Conservation (phyloP, 768 basidiomycete genomes). For the Mrakia frigida region DNA sequence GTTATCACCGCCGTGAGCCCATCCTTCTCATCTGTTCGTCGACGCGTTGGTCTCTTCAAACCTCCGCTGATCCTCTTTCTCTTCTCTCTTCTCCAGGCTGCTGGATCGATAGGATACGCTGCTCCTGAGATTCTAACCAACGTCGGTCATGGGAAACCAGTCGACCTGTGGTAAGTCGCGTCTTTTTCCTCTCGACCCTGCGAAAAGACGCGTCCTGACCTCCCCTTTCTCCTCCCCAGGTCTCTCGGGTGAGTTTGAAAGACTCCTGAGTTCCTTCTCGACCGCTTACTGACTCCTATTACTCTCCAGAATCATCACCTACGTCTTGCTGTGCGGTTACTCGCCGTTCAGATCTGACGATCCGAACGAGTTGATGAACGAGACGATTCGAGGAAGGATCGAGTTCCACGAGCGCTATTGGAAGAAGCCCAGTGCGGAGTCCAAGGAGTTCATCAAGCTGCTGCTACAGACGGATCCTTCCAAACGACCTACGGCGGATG, state of each 20-base stretch:
- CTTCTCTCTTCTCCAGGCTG: not conserved
- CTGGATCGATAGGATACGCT: constrained; percentile 62
- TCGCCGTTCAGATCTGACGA: constrained; percentile 88
- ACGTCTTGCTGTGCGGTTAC: constrained; percentile 91
- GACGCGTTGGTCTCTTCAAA: not conserved
- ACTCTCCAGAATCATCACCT: constrained; percentile 72
- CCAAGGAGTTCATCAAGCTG: constrained; percentile 72
- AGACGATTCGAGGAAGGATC: constrained; percentile 78
- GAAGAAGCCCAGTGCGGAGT: constrained; percentile 55
- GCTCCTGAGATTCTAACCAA: constrained; percentile 63
- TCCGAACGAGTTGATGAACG: constrained; percentile 63
- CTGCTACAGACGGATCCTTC: constrained; percentile 67
- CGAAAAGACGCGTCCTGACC: not conserved
- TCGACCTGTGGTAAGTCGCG: constrained; percentile 94
- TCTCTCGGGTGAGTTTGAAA: constrained; percentile 22
- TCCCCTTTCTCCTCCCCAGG: not conserved
- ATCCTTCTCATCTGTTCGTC: not conserved
- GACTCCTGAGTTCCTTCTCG: not conserved
- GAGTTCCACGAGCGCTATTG: constrained; percentile 93
- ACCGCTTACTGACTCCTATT: not conserved
- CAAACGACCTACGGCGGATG: constrained; percentile 63
- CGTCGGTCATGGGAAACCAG: constrained; percentile 81
- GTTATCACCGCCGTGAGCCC: constrained; percentile 48
- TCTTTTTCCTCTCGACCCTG: constrained; percentile 43
- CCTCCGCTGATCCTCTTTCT: not conserved